Base-by-base conservation (phyloP, 2,329 filamentous ascomycete species). In the Arthrobotrys megalospora region DNA sequence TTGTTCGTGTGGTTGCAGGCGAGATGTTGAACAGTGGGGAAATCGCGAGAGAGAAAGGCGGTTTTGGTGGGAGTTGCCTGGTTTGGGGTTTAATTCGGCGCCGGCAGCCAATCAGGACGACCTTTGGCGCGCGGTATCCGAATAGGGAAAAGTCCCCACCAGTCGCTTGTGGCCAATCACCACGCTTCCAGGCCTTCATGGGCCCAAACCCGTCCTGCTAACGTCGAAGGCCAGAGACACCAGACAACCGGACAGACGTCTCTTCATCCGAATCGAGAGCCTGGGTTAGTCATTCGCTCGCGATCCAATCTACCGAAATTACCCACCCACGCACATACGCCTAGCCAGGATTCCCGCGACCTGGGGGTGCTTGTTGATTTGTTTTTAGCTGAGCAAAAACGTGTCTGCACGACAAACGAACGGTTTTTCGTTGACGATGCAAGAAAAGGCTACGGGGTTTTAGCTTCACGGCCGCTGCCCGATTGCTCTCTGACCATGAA, bases 71-170 rank as follows among this genome's bases (percentile, higher is more conserved):
- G 24, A 50, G 45, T 65, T 67, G 47, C 47, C 48, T 32, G 32
- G 63, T 67, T 52, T 43, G 64, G 48, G 19, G 48, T 67, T 67
- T 67, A 58, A 68, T 58, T 58, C 38, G 36, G 53, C 32, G 47
- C 12, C 14, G 34, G 36, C 41, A 41, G 34, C 73, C 73, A 77
- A 77, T 77, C 45, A 45, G 1, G 34, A 32, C n/a, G 38, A 32
- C 43, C 67, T 72, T 78, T 78, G 67, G 75, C 75, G 75, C 75
- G 75, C 75, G 75, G 75, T 72, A 63, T 38, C 75, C 75, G 14
- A 43, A 63, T 68, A 28, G 52, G 63, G 50, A 53, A 48, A 68
- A 38, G 52, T 11, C 36, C 21, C 32, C 62, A 47, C 41, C n/a
- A 11, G 7, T n/a, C n/a, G 50, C 6, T n/a, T 58, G 19, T 69